Percentiles rank a stretch among this genome's conserved stretches.
Conservation (phyloP, 805 yeast species). For the Ogataea pini region DNA sequence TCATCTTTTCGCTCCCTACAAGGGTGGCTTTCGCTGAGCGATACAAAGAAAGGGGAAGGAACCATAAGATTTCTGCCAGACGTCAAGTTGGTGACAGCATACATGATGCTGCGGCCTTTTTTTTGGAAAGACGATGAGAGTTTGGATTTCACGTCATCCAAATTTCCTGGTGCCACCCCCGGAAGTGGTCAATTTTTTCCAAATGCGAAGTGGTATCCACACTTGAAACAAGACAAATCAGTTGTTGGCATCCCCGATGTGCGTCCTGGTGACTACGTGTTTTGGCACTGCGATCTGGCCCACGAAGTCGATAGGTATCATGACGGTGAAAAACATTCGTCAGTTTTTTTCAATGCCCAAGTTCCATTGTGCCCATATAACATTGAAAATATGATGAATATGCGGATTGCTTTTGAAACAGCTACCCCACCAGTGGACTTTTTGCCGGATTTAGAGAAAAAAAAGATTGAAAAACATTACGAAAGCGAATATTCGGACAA, state of each 20-base stretch:
- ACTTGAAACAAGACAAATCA: slow-evolving; percentile 33
- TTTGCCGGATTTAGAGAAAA: slow-evolving; percentile 7
- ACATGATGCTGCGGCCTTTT: slow-evolving; percentile 42
- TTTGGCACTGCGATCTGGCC: slow-evolving; percentile 45
- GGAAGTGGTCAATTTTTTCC: slow-evolving; percentile 39
- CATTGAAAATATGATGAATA: slow-evolving; percentile 11
- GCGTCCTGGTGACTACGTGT: slow-evolving; percentile 44
- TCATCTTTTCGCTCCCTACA: slow-evolving; percentile 41
- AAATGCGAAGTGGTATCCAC: slow-evolving; percentile 35
- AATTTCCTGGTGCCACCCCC: slow-evolving; percentile 41
- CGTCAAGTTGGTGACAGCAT: slow-evolving; percentile 40
- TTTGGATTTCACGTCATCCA: slow-evolving; percentile 34
- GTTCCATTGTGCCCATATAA: slow-evolving; percentile 34
- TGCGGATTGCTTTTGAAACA: slow-evolving; percentile 7
- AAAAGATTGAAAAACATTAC: slow-evolving; percentile 11
- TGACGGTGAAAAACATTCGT: slow-evolving; percentile 37
- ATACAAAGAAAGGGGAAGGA: slow-evolving; percentile 41
- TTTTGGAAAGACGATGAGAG: slow-evolving; percentile 34
- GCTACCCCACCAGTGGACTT: slow-evolving; percentile 24
- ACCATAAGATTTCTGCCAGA: slow-evolving; percentile 40
- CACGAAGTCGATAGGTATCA: slow-evolving; percentile 44
- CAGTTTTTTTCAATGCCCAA: slow-evolving; percentile 41
- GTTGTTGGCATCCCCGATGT: slow-evolving; percentile 41
- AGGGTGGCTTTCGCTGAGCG: slow-evolving; percentile 45
- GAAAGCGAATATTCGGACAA: slow-evolving; percentile 8